Conservation (phyloP, 1,284 basidiomycete genomes). For the Macrocystidia cucumis region DNA sequence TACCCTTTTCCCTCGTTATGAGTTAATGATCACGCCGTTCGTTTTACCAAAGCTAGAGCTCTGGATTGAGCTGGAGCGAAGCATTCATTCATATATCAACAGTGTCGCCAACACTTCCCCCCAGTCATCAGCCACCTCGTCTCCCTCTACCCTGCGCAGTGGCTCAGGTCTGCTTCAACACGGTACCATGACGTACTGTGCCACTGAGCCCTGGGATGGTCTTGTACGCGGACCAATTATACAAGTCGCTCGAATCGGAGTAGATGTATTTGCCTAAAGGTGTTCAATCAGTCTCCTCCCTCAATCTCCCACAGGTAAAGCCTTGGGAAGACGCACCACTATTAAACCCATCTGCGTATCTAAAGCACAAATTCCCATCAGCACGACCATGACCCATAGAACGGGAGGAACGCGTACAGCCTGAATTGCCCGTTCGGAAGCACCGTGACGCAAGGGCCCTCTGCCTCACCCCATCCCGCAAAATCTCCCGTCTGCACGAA, state of each 20-base stretch:
- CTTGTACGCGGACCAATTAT: conserved; percentile 21
- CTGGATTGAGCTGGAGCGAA: too few relatives aligned
- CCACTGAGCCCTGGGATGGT: conserved; percentile 21
- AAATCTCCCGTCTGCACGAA: conserved; percentile 25
- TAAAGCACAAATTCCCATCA: too few relatives aligned
- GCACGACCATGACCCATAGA: conserved; percentile 1
- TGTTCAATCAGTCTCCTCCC: too few relatives aligned
- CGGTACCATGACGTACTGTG: conserved; percentile 23
- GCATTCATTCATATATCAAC: too few relatives aligned
- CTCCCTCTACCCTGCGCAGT: too few relatives aligned
- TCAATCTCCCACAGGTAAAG: too few relatives aligned
- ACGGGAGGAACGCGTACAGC: conserved; percentile 15
- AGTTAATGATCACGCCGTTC: too few relatives aligned
- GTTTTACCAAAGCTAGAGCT: too few relatives aligned
- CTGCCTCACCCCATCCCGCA: conserved; percentile 25
- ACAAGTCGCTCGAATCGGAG: conserved; percentile 24
- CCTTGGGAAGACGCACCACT: conserved; percentile 14
- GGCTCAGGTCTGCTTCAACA: conserved; percentile 18
- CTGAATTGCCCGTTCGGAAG: conserved; percentile 23
- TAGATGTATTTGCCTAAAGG: conserved; percentile 21
- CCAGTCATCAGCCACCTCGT: not conserved
- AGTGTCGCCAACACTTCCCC: too few relatives aligned
- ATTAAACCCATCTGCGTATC: conserved; percentile 23
- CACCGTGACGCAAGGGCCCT: conserved; percentile 21
- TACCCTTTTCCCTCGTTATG: too few relatives aligned